These are phyloP conservation scores for Soucietia sequanensis DNA, from an alignment of 805 yeast species.

Conservation along the genomic window DNA sequence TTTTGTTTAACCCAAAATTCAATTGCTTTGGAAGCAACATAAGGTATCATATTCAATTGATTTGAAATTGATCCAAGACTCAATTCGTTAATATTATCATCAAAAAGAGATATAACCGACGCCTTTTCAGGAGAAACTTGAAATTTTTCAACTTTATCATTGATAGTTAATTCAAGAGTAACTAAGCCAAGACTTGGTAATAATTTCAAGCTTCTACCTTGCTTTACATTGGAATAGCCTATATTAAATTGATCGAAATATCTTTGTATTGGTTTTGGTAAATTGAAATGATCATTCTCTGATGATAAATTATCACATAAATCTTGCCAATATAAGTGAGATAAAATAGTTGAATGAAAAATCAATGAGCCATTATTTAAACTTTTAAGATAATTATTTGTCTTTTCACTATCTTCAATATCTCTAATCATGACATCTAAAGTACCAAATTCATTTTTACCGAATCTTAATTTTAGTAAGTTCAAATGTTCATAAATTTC, in stretches of 20 bases:
- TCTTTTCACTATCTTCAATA: slow-evolving; percentile 52
- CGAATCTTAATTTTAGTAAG: slow-evolving; percentile 61
- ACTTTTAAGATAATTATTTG: slow-evolving; percentile 39
- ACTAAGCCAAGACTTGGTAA: slow-evolving; percentile 63
- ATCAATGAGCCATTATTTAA: slow-evolving; percentile 4
- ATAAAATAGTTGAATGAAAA: slow-evolving; percentile 62
- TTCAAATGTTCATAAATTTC: slow-evolving; percentile 45
- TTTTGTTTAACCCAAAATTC: slow-evolving; percentile 65
- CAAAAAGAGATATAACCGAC: slow-evolving; percentile 53
- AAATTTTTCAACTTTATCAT: slow-evolving; percentile 17
- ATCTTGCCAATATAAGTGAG: slow-evolving; percentile 81
- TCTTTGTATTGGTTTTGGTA: slow-evolving; percentile 47
- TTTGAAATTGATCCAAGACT: slow-evolving; percentile 31
- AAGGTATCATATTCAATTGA: slow-evolving; percentile 42
- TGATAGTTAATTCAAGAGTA: slow-evolving; percentile 49
- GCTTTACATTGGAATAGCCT: slow-evolving; percentile 43
- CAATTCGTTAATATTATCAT: slow-evolving; percentile 28
- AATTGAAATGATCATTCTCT: slow-evolving; percentile 36
- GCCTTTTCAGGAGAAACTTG: slow-evolving; percentile 72
- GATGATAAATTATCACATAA: slow-evolving; percentile 27
- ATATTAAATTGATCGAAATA: slow-evolving; percentile 44
- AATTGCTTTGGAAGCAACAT: slow-evolving; percentile 35
- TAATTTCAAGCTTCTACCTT: slow-evolving; percentile 58
- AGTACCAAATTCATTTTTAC: slow-evolving; percentile 60
- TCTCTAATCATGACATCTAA: slow-evolving; percentile 86